These are phyloP conservation scores for Geotrichum restrictum DNA, from an alignment of 1,139 yeast species.

Conservation along the genomic window DNA sequence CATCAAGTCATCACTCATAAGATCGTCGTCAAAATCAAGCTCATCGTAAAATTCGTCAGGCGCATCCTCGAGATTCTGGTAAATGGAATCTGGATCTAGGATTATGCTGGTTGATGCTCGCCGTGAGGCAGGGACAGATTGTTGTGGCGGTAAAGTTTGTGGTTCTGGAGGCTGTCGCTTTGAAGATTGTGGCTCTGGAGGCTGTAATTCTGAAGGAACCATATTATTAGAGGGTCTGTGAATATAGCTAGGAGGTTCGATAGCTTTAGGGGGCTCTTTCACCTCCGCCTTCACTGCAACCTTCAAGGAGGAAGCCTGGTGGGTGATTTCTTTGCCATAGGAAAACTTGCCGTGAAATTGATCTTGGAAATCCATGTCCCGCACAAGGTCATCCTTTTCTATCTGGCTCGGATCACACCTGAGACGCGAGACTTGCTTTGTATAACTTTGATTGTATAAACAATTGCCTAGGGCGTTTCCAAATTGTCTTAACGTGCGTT, in stretches of 20 bases:
- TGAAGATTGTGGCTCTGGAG: neutral
- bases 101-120: constrained; percentile 4
- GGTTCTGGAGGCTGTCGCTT: neutral
- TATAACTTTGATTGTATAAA: constrained; percentile 58
- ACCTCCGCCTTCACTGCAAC: constrained; percentile 1
- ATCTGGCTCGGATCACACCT: constrained; percentile 22
- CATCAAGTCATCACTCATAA: constrained; percentile 7
- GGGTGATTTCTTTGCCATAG: constrained; percentile 32
- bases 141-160: neutral
- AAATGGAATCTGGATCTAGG: constrained; percentile 18
- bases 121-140: neutral
- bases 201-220: neutral
- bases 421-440: constrained; percentile 50
- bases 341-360: constrained; percentile 37
- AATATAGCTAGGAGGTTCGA: constrained; percentile 9
- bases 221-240: constrained; percentile 7
- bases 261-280: neutral
- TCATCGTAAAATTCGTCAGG: constrained; percentile 14
- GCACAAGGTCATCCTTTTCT: constrained; percentile 12
- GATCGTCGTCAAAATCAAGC: constrained; percentile 8
- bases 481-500: constrained; percentile 69
- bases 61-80: constrained; percentile 11
- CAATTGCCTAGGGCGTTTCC: constrained; percentile 78
- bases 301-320: neutral
- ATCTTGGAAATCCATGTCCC: constrained; percentile 15